phyloP scores from a whole-genome alignment of 2,329 filamentous ascomycete genomes.

The Diaporthe velutina region DNA sequence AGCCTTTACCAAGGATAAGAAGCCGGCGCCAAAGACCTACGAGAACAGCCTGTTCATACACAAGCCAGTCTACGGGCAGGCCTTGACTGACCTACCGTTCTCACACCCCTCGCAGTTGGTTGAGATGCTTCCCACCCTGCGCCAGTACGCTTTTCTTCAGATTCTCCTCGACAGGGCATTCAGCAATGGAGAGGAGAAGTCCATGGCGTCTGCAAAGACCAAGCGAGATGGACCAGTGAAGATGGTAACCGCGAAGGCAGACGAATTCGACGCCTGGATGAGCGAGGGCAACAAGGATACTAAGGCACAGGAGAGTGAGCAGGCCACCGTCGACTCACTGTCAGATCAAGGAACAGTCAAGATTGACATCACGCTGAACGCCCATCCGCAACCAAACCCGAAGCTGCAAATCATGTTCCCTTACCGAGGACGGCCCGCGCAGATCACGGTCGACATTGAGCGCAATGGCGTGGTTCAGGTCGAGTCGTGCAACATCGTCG shows the following conservation, averaged over 20 bases:
- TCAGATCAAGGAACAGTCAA: slow-evolving; percentile 42
- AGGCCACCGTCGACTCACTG: slow-evolving; percentile 36
- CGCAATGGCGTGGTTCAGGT: slow-evolving; percentile 71
- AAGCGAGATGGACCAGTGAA: slow-evolving; percentile 35
- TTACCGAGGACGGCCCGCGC: slow-evolving; percentile 61
- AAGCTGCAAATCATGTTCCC: slow-evolving; percentile 68
- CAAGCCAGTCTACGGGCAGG: slow-evolving; percentile 79
- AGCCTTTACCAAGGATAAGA: slow-evolving; percentile 51
- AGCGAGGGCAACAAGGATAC: slow-evolving; percentile 41
- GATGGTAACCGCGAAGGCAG: slow-evolving; percentile 36
- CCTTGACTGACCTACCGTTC: slow-evolving; percentile 78
- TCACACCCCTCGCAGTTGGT: slow-evolving; percentile 83
- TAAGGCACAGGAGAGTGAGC: slow-evolving; percentile 30
- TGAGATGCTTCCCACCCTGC: slow-evolving; percentile 77
- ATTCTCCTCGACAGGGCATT: slow-evolving; percentile 75
- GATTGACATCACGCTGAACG: slow-evolving; percentile 67
- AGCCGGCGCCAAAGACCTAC: slow-evolving; percentile 55
- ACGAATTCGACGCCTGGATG: slow-evolving; percentile 39
- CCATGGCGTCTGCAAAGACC: slow-evolving; percentile 41
- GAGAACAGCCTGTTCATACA: slow-evolving; percentile 76
- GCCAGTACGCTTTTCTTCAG: slow-evolving; percentile 81
- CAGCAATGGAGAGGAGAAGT: slow-evolving; percentile 49
- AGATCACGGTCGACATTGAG: slow-evolving; percentile 70
- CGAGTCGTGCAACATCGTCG: slow-evolving; percentile 68
- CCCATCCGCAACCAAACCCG: slow-evolving; percentile 57